Percentiles rank a stretch among this genome's conserved stretches.
phyloP scores from a whole-genome alignment of 495 filamentous ascomycete genomes.

The Cudoniella acicularis region DNA sequence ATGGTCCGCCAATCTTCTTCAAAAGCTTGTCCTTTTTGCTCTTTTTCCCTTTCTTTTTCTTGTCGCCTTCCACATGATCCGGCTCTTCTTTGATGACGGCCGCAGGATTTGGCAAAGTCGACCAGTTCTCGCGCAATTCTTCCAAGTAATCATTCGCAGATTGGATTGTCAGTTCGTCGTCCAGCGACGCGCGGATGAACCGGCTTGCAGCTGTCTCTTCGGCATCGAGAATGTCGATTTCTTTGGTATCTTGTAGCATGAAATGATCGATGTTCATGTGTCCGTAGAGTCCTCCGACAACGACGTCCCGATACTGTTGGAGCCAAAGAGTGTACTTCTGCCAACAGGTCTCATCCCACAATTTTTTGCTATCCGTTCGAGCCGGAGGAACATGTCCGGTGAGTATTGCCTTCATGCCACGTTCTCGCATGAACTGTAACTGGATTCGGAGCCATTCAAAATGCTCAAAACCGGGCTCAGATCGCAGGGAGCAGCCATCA shows the following conservation, averaged over 20 bases:
- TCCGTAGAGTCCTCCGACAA: constrained; percentile 75
- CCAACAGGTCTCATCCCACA: constrained; percentile 94
- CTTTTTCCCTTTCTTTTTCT: constrained; percentile 43
- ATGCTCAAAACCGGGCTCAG: constrained; percentile 86
- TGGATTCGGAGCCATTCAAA: constrained; percentile 97
- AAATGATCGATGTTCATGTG: constrained; percentile 99
- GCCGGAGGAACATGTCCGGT: constrained; percentile 94
- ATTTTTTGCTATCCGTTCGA: constrained; percentile 72
- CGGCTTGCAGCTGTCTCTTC: constrained; percentile 18
- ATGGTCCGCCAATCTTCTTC: constrained; percentile 70
- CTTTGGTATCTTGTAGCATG: constrained; percentile 79
- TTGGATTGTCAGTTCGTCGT: constrained; percentile 55
- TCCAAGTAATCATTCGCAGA: constrained; percentile 74
- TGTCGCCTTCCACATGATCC: constrained; percentile 40
- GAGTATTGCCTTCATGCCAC: constrained; percentile 91
- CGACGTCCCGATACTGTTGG: constrained; percentile 83
- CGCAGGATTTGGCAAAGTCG: constrained; percentile 61
- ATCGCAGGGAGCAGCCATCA: constrained; percentile 74
- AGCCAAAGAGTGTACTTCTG: constrained; percentile 95
- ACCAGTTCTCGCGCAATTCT: constrained; percentile 75
- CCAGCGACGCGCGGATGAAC: constrained; percentile 24
- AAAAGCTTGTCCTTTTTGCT: constrained; percentile 46
- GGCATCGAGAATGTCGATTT: constrained; percentile 54
- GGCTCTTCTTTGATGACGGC: constrained; percentile 27
- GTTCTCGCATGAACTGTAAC: constrained; percentile 72